Conservation (phyloP, 208 protist species). For the Herpetomonas tarakana region DNA sequence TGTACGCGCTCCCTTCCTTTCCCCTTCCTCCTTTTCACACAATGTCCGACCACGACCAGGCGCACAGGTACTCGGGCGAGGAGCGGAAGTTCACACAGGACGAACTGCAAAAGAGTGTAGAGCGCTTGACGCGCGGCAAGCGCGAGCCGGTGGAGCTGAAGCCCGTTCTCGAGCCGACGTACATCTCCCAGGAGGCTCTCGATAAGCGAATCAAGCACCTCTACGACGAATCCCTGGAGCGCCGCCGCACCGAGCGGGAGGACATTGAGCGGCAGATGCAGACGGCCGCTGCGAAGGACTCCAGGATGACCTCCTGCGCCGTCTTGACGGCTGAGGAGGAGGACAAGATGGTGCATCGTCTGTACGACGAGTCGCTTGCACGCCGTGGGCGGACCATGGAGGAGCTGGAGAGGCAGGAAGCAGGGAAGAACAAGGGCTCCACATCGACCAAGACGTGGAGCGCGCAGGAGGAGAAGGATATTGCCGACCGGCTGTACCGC, state of each 20-base stretch:
- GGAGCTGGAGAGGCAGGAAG: constrained; percentile 39
- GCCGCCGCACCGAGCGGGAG: constrained; percentile 33
- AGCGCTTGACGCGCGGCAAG: constrained; percentile 47
- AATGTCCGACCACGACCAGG: no score
- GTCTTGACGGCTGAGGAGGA: constrained; percentile 33
- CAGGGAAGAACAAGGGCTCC: constrained; percentile 13
- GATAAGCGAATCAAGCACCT: constrained; percentile 70
- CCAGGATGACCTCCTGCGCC: constrained; percentile 21
- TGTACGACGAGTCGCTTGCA: constrained; percentile 73
- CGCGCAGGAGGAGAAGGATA: constrained; percentile 28
- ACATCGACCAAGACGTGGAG: constrained; percentile 29
- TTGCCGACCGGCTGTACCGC: constrained; percentile 57
- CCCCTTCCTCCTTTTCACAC: no score
- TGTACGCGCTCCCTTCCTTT: no score
- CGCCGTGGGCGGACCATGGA: constrained; percentile 49
- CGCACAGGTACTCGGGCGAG: no score
- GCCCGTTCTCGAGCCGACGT: constrained; percentile 30
- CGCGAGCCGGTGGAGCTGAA: constrained; percentile 31
- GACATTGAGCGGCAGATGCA: constrained; percentile 47
- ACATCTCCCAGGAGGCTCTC: constrained; percentile 45
- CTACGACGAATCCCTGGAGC: constrained; percentile 79
- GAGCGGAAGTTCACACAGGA: constrained; percentile 41
- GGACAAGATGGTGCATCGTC: constrained; percentile 45
- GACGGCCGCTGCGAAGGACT: constrained; percentile 40
- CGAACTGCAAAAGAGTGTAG: constrained; percentile 66